phyloP scores from a whole-genome alignment of 2,329 filamentous ascomycete genomes.

The Intubia oerlemansii region DNA sequence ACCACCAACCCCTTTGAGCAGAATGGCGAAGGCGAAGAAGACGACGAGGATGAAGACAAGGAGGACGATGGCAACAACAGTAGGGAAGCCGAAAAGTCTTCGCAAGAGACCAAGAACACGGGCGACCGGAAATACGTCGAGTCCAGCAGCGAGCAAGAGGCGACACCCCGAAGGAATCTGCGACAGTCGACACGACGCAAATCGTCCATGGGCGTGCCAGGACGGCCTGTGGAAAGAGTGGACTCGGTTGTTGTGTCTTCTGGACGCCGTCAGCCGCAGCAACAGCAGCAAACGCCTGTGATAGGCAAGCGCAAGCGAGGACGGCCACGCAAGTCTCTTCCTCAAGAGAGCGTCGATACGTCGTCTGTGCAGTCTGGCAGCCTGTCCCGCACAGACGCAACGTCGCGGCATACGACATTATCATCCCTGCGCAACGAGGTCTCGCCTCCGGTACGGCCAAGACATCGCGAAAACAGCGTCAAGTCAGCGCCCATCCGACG shows the following conservation, averaged over 20 bases:
- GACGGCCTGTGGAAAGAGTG: too few species aligned
- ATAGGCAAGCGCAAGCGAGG: not conserved
- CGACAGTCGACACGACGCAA: too few species aligned
- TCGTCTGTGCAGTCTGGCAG: not conserved
- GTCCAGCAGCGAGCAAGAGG: not conserved
- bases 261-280: not conserved
- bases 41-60: not conserved
- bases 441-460: too few species aligned
- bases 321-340: not conserved
- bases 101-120: not conserved
- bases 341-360: not conserved
- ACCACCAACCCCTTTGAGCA: too few species aligned
- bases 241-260: too few species aligned
- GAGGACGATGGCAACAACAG: not conserved
- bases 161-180: not conserved
- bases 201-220: too few species aligned
- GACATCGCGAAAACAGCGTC: too few species aligned
- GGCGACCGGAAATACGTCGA: not conserved
- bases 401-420: too few species aligned
- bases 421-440: too few species aligned
- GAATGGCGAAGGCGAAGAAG: not conserved
- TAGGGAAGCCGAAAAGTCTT: not conserved
- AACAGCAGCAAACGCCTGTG: not conserved
- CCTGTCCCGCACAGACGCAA: too few species aligned
- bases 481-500: too few species aligned